Conservation (phyloP, 176 grass and related monocot genomes). For the Ananas comosus region DNA sequence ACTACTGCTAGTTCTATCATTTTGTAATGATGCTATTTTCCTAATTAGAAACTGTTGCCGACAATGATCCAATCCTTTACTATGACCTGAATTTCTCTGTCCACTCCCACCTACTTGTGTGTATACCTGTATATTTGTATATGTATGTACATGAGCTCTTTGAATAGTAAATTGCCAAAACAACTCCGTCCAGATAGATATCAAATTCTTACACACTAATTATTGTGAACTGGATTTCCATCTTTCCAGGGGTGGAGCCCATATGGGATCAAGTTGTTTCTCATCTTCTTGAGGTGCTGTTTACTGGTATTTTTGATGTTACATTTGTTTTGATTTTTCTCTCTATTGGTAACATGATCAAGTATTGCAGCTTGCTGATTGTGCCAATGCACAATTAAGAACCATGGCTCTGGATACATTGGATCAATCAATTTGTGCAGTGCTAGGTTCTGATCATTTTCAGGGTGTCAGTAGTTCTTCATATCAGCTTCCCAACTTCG, state of each 20-base stretch:
- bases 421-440: conserved; percentile 91
- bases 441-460: conserved; percentile 86
- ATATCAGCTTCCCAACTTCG: conserved; percentile 33
- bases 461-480: conserved; percentile 43
- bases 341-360: conserved; percentile 12
- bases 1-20: neutral
- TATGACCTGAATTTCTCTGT: no score
- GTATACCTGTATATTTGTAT: no score
- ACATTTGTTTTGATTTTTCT: conserved; percentile 3
- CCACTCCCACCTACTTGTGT: no score
- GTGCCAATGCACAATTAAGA: conserved; percentile 66
- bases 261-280: conserved; percentile 92
- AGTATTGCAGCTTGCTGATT: conserved; percentile 69
- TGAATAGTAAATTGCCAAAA: no score
- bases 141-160: no score
- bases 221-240: neutral
- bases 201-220: neutral
- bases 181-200: no score
- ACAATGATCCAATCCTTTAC: neutral
- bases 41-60: conserved; percentile 1
- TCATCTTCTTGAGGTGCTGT: conserved; percentile 85
- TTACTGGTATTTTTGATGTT: conserved; percentile 13
- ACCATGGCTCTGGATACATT: conserved; percentile 86
- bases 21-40: neutral
- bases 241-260: conserved; percentile 62